Base-by-base conservation (phyloP, 2,329 filamentous ascomycete species). In the Aspergillus intermedius region DNA sequence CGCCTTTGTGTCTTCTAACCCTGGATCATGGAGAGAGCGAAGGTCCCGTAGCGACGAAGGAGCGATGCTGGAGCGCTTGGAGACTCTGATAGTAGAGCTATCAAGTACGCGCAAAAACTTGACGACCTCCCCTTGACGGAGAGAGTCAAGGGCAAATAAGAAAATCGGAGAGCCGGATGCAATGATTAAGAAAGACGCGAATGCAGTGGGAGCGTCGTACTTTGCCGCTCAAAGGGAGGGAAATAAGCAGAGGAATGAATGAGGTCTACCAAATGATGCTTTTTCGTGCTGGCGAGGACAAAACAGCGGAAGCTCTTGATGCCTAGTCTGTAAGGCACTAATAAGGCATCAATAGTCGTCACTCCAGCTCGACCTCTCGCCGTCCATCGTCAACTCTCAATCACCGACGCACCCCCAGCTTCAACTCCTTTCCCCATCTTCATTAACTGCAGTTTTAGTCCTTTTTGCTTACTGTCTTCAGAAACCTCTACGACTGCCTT, bases 51-150 rank as follows among this genome's bases (percentile, higher is more conserved):
- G 62, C 48, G 60, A 57, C 15, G 57, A 54, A 73, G 46, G 71
- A 74, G 60, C 67, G 72, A 59, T 67, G 68, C 54, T 66, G 65
- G 65, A 70, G 68, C 62, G 62, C 55, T 49, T 64, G 60, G 52
- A 68, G 68, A 65, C 71, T 73, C 68, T 68, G 63, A 54, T 65
- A 64, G 49, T 71, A 69, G 45, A 71, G 63, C 49, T 67, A 58
- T 47, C 67, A 59, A 50, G 68, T 69, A 57, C 65, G 70, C 63
- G 72, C 66, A 65, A 72, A 71, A 73, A 72, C 60, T 68, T 72
- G 68, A 58, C 50, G 49, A 55, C 58, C 60, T 60, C 55, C 56
- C 56, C 55, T 56, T 37, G 54, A 59, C 59, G 56, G 53, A 49
- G 51, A 45, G 35, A 34, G 30, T 39, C 34, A 54, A 49, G 43